Conservation (phyloP, 176 grass and related monocot genomes). For the Bolboschoenus planiculmis region DNA sequence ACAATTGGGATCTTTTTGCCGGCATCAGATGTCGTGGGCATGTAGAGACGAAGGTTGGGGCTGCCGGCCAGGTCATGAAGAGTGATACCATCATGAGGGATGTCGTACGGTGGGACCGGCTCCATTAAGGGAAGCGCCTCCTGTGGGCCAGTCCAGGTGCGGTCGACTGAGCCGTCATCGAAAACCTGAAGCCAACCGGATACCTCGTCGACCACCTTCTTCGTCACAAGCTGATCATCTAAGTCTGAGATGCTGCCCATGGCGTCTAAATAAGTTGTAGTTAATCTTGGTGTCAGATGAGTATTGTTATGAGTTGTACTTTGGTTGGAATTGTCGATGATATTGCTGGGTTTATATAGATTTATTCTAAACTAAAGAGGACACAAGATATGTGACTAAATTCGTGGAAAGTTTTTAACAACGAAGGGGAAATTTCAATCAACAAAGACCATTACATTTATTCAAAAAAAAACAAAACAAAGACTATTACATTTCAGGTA, state of each 20-base stretch:
- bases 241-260: neutral
- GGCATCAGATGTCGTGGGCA: constrained; percentile 22
- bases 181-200: constrained; percentile 65
- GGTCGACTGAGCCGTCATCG: constrained; percentile 73
- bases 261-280: neutral
- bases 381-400: neutral
- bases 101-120: constrained; percentile 37
- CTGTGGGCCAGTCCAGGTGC: constrained; percentile 63
- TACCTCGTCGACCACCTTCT: constrained; percentile 68
- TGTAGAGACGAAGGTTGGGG: constrained; percentile 61
- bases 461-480: neutral
- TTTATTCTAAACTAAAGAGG: too few species aligned
- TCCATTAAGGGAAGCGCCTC: constrained; percentile 69
- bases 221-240: neutral
- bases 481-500: neutral
- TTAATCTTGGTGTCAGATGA: neutral
- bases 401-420: neutral
- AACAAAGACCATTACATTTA: neutral
- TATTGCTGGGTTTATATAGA: constrained; percentile 3
- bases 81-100: constrained; percentile 51
- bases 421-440: neutral
- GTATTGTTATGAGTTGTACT: neutral
- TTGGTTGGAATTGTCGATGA: neutral
- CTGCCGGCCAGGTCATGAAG: constrained; percentile 68
- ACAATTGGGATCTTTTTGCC: constrained; percentile 35